These are phyloP conservation scores for Trametes meyenii DNA, from an alignment of 768 basidiomycete species.

Conservation along the genomic window DNA sequence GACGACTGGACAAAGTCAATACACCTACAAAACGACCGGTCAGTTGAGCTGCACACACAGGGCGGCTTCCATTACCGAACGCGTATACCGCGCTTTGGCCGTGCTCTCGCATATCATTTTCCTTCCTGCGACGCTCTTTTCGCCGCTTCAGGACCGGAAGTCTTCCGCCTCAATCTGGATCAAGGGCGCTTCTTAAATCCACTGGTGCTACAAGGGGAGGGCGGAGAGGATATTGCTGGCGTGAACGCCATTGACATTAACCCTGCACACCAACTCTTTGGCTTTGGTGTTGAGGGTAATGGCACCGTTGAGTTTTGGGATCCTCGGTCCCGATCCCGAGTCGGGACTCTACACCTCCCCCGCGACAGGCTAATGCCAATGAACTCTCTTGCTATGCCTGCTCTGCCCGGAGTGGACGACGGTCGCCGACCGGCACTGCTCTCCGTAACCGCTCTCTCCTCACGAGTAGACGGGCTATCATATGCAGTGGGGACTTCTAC, in stretches of 20 bases:
- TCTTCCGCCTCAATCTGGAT: conserved; percentile 93
- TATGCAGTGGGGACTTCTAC: conserved; percentile 95
- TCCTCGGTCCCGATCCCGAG: conserved; percentile 75
- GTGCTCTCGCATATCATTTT: conserved; percentile 90
- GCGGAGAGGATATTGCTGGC: conserved; percentile 65
- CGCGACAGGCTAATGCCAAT: conserved; percentile 50
- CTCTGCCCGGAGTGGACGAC: conserved; percentile 42
- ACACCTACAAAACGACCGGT: conserved; percentile 95
- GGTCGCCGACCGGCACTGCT: conserved; percentile 38
- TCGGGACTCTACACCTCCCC: conserved; percentile 71
- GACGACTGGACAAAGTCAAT: conserved; percentile 99
- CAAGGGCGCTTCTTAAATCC: conserved; percentile 93
- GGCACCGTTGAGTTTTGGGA: conserved; percentile 97
- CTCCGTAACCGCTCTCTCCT: conserved; percentile 83
- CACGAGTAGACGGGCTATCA: conserved; percentile 85
- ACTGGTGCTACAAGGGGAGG: conserved; percentile 56
- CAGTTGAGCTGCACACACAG: conserved; percentile 92
- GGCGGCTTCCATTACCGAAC: conserved; percentile 91
- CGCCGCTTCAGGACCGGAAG: conserved; percentile 80
- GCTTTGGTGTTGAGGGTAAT: conserved; percentile 86
- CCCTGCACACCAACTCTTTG: conserved; percentile 86
- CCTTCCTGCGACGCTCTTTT: conserved; percentile 91
- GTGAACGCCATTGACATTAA: conserved; percentile 94
- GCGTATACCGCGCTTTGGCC: conserved; percentile 92
- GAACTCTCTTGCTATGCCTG: conserved; percentile 35